Evolutionary conservation across 192 early-diverging fungal genomes (phyloP).

Genomic region (Coemansia sp.): DNA sequence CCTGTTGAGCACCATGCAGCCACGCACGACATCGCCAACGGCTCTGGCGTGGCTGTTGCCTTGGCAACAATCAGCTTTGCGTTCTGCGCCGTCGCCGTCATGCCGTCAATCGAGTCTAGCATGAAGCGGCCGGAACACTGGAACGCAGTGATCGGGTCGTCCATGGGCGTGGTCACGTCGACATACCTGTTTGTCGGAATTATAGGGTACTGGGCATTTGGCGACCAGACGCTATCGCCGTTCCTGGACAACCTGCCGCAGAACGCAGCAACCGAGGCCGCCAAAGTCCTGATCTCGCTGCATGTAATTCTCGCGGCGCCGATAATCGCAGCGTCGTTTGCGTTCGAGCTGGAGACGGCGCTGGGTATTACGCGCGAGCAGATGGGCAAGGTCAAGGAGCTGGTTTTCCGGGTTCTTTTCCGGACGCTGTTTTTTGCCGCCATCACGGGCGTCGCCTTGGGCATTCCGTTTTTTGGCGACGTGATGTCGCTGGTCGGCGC

Average conservation of each 20-base stretch:
- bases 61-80: slow-evolving; percentile 75
- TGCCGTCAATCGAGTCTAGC: slow-evolving; percentile 72
- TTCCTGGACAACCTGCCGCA: slow-evolving; percentile 66
- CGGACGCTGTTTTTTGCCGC: slow-evolving; percentile 57
- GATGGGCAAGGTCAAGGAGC: slow-evolving; percentile 48
- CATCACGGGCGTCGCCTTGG: slow-evolving; percentile 59
- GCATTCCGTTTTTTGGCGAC: slow-evolving; percentile 75
- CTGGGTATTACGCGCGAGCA: slow-evolving; percentile 58
- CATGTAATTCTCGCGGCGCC: slow-evolving; percentile 84
- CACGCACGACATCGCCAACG: slow-evolving; percentile 42
- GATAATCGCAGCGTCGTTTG: slow-evolving; percentile 68
- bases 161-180: slow-evolving; percentile 60
- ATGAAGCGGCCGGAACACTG: slow-evolving; percentile 69
- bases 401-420: slow-evolving; percentile 51
- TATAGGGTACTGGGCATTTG: slow-evolving; percentile 72
- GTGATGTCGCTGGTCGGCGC: slow-evolving; percentile 76
- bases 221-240: slow-evolving; percentile 59
- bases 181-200: slow-evolving; percentile 71
- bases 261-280: slow-evolving; percentile 57
- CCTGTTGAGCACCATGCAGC: slow-evolving; percentile 47
- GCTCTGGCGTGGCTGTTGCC: slow-evolving; percentile 62
- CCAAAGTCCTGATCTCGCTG: slow-evolving; percentile 68
- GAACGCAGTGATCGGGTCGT: slow-evolving; percentile 60
- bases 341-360: slow-evolving; percentile 65
- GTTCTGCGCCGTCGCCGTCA: slow-evolving; percentile 74